Conservation (phyloP, 208 protist species). For the Wallacemonas sp. region DNA sequence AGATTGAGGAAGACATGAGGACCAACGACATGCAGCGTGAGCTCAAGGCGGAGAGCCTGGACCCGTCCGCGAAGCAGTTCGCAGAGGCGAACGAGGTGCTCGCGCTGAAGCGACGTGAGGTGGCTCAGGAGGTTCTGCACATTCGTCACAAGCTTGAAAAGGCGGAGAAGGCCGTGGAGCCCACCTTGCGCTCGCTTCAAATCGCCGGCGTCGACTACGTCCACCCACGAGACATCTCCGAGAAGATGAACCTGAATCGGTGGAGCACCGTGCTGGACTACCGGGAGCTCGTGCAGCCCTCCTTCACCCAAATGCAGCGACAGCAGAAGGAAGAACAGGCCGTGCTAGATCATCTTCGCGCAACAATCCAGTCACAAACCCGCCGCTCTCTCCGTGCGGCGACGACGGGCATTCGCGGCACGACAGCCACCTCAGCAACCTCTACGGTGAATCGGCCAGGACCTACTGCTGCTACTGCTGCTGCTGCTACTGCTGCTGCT, state of each 20-base stretch:
- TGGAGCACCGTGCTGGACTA: conserved; percentile 84
- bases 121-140: conserved; percentile 67
- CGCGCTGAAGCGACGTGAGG: conserved; percentile 48
- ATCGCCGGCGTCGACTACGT: conserved; percentile 69
- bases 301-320: conserved; percentile 32
- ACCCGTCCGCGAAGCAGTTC: conserved; percentile 76
- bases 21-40: conserved; percentile 76
- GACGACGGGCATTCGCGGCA: conserved; percentile 6
- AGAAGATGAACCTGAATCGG: conserved; percentile 82
- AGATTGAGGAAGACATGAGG: conserved; percentile 76
- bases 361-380: conserved; percentile 16
- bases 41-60: conserved; percentile 62
- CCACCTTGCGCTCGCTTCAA: conserved; percentile 70
- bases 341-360: conserved; percentile 16
- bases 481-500: neutral
- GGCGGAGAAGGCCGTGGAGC: conserved; percentile 67
- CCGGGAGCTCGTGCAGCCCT: conserved; percentile 49
- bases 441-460: no score
- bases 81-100: conserved; percentile 68
- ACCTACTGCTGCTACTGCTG: no score
- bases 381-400: conserved; percentile 2
- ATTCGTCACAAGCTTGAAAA: conserved; percentile 65
- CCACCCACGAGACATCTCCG: conserved; percentile 76
- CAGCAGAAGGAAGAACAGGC: conserved; percentile 34
- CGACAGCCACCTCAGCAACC: neutral